phyloP scores from a whole-genome alignment of 352 stramenopile genomes.

The Globisporangium cylindrosporum region DNA sequence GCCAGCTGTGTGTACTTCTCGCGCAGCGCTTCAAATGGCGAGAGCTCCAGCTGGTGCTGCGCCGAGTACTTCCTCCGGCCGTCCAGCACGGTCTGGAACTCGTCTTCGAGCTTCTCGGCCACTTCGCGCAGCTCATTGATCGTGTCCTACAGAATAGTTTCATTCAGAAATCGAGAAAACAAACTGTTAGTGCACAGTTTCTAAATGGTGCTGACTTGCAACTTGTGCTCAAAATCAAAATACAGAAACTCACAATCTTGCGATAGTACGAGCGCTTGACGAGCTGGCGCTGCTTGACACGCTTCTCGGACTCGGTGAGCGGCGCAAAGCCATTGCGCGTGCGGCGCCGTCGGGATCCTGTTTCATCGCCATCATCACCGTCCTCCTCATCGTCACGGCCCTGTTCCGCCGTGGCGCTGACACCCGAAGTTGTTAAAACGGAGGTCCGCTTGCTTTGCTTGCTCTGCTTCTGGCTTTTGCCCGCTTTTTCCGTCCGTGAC shows the following conservation, averaged over 20 bases:
- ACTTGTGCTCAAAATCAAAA: background rate
- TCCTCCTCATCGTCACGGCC: background rate
- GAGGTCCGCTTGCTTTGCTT: background rate
- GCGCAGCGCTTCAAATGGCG: conserved; percentile 37
- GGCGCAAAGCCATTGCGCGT: conserved; percentile 30
- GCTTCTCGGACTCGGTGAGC: conserved; percentile 54
- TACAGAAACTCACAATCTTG: conserved; percentile 50
- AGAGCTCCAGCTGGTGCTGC: conserved; percentile 7
- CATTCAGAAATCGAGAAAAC: background rate
- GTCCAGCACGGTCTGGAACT: conserved; percentile 40
- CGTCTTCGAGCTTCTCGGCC: conserved; percentile 44
- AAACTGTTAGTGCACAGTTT: background rate
- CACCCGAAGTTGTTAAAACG: background rate
- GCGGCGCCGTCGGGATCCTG: conserved; percentile 14
- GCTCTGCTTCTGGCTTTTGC: background rate
- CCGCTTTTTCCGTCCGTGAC: background rate
- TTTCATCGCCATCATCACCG: background rate
- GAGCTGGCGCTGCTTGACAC: conserved; percentile 63
- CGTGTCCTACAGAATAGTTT: conserved; percentile 35
- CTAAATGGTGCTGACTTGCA: background rate
- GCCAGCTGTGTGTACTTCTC: conserved; percentile 49
- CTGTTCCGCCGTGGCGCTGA: background rate
- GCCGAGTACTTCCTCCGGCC: conserved; percentile 15
- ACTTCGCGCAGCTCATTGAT: conserved; percentile 50
- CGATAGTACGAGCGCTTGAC: conserved; percentile 75